A percentile compares a stretch with the other conserved stretches of the same genome.
Conservation (phyloP, 768 basidiomycete genomes). For the Russula vinacea region DNA sequence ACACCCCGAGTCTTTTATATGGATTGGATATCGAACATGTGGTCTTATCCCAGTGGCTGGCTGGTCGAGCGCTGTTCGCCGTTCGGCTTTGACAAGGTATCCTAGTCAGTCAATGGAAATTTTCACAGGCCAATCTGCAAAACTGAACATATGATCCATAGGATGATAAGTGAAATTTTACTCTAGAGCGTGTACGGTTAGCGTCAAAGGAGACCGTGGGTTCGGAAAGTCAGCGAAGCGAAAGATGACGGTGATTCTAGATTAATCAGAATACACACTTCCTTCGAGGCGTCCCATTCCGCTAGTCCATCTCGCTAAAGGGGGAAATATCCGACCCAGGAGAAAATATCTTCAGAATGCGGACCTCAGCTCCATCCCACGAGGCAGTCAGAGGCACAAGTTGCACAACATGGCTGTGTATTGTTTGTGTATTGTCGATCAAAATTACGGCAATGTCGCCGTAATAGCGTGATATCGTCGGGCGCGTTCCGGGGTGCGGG, state of each 20-base stretch:
- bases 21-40: too few relatives aligned
- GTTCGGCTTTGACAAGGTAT: neutral
- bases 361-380: neutral
- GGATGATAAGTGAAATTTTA: conserved; percentile 4
- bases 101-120: neutral
- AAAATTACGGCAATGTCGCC: neutral
- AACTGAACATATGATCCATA: neutral
- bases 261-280: too few relatives aligned
- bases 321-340: too few relatives aligned
- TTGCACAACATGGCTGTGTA: too few relatives aligned
- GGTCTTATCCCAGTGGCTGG: too few relatives aligned
- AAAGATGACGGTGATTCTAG: too few relatives aligned
- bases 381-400: too few relatives aligned
- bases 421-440: neutral
- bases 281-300: neutral
- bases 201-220: neutral
- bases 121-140: conserved; percentile 1
- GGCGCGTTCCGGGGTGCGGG: neutral
- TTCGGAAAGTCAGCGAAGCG: neutral
- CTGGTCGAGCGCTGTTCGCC: too few relatives aligned
- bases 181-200: neutral
- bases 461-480: too few relatives aligned
- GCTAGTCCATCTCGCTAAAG: neutral
- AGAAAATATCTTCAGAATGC: too few relatives aligned
- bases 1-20: conserved; percentile 2